These are phyloP conservation scores for Termitomyces sp. DNA, from an alignment of 768 basidiomycete genomes.

Conservation along the genomic window DNA sequence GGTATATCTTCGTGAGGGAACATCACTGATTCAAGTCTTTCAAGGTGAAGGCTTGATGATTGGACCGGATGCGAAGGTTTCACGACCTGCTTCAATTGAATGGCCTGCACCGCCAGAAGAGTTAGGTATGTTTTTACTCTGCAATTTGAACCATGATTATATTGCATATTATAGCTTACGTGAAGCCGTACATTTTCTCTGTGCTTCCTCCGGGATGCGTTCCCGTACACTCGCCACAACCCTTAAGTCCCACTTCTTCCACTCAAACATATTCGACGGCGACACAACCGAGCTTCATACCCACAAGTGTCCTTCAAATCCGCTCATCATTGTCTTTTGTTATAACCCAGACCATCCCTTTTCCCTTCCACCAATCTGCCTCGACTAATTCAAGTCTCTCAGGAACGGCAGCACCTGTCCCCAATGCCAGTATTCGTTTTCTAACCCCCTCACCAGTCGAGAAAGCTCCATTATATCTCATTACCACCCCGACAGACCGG, in stretches of 20 bases:
- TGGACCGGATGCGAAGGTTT: conserved; percentile 49
- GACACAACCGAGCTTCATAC: conserved; percentile 32
- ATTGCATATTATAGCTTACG: conserved; percentile 40
- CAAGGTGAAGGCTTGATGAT: conserved; percentile 68
- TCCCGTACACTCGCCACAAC: conserved; percentile 18
- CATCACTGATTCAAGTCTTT: background rate
- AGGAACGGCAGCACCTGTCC: conserved; percentile 16
- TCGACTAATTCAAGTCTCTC: conserved; percentile 18
- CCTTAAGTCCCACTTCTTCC: conserved; percentile 17
- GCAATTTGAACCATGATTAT: background rate
- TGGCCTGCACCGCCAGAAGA: conserved; percentile 87
- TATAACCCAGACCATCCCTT: conserved; percentile 54
- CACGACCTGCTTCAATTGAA: conserved; percentile 44
- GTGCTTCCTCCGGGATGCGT: conserved; percentile 67
- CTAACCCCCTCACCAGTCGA: conserved; percentile 48
- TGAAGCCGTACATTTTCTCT: conserved; percentile 75
- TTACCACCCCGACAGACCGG: conserved; percentile 74
- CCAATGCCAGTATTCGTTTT: conserved; percentile 54
- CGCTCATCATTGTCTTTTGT: conserved; percentile 63
- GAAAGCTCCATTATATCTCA: conserved; percentile 53
- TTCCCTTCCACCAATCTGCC: conserved; percentile 45
- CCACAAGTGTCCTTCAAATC: conserved; percentile 62
- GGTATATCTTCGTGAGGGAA: background rate
- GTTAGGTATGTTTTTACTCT: conserved; percentile 35
- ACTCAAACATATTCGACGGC: conserved; percentile 25